Base-by-base conservation (phyloP, 768 basidiomycete genomes). In the Suillus brevipes region DNA sequence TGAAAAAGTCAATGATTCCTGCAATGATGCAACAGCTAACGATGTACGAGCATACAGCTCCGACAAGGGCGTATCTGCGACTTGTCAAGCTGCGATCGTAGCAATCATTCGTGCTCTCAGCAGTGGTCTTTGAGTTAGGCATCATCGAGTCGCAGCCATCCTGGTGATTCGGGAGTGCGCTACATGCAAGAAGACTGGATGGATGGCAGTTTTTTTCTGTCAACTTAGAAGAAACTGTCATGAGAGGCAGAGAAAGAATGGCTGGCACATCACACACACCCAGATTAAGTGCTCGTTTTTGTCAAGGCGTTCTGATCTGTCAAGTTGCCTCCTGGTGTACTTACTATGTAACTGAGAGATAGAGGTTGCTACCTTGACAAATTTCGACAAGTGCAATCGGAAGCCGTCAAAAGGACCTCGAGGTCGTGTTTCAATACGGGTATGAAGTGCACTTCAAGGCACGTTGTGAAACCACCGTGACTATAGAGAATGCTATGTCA, bases 61-160 rank as follows among this genome's bases (percentile, higher is more conserved):
- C 73, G n/a, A 69, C 62, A 53, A 76, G 71, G 65, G 68, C 67
- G 2, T 72, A n/a, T 37, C 38, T 66, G 62, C 76, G 73, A 31
- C 73, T 70, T 16, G 66, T 59, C 16, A 68, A 63, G 62, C 73
- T 73, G 40, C 70, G 70, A 45, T 76, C 70, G 56, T 75, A 76
- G 45, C 71, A 74, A n/a, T 74, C 70, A 59, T 49, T 13, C 4
- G 31, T 31, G 31, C n/a, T 13, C 47, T 23, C 23, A 49, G n/a
- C 12, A 13, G 47, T 49, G 12, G n/a, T 49, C 12, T 49, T 49
- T 13, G 47, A 31, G 31, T 4, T 3, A 49, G 47, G 23, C 23
- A 23, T 23, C 5, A 47, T 13, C n/a, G 47, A 49, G 23, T 49
- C 47, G 10, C n/a, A 23, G 47, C 13, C 47, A 23, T 23, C 47